Evolutionary conservation across 306 rosid species (phyloP).

Genomic region (Vigna hirtella): DNA sequence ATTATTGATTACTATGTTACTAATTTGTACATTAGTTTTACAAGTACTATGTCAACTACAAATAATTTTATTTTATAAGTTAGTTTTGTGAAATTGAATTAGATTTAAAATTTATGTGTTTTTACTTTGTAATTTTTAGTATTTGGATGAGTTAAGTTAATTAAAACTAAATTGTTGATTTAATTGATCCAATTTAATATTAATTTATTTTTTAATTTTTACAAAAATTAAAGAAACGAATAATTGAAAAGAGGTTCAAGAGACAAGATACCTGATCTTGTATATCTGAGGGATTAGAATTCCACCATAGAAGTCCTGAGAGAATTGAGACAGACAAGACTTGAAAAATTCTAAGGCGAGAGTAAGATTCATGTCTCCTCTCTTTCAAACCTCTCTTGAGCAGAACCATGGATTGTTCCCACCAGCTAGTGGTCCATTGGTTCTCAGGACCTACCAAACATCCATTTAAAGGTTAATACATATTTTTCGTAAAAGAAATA

Average conservation of each 20-base stretch:
- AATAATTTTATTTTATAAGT: no score
- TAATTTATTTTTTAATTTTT: neutral
- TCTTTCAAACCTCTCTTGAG: slow-evolving; percentile 74
- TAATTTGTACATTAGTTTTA: neutral
- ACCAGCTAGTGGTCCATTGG: slow-evolving; percentile 79
- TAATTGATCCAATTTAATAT: neutral
- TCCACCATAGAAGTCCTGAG: slow-evolving; percentile 85
- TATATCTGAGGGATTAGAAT: slow-evolving; percentile 63
- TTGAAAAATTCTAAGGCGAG: slow-evolving; percentile 77
- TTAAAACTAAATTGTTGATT: neutral
- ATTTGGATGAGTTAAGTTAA: no score
- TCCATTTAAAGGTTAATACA: neutral
- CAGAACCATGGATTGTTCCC: slow-evolving; percentile 73
- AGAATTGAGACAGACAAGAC: slow-evolving; percentile 77
- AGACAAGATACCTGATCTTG: slow-evolving; percentile 75
- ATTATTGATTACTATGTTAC: neutral
- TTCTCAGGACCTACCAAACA: slow-evolving; percentile 51
- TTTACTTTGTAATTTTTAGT: neutral
- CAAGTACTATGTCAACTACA: rapidly evolving
- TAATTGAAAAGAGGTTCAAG: neutral
- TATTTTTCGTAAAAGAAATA: no score
- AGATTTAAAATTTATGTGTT: neutral
- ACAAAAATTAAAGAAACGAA: neutral
- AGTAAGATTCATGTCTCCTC: slow-evolving; percentile 81
- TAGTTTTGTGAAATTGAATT: no score